Evolutionary conservation across 176 grass and related monocot genomes (phyloP).

Genomic region (Rhynchospora tenuis): DNA sequence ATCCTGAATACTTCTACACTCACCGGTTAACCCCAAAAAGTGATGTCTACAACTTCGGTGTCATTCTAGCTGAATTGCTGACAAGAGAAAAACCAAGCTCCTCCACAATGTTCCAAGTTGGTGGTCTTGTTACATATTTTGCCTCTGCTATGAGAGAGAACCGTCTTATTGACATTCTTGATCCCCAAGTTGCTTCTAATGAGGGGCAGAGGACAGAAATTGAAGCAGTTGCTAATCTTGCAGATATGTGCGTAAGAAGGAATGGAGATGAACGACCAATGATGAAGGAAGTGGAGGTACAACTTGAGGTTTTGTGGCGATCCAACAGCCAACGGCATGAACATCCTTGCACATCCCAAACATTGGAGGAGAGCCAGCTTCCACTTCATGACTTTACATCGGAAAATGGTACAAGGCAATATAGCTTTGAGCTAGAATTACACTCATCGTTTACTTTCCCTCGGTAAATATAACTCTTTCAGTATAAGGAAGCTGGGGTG

Average conservation of each 20-base stretch:
- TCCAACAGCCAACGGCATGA: neutral
- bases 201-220: neutral
- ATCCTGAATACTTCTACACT: slow-evolving; percentile 22
- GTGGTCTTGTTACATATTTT: slow-evolving; percentile 10
- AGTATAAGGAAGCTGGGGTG: no score
- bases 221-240: neutral
- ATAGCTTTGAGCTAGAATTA: no score
- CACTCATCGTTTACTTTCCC: no score
- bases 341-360: neutral
- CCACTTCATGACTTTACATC: no score
- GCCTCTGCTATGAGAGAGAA: neutral
- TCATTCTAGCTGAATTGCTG: slow-evolving; percentile 23
- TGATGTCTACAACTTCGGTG: slow-evolving; percentile 27
- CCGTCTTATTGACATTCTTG: slow-evolving; percentile 3
- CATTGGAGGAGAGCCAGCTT: neutral
- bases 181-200: neutral
- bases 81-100: slow-evolving; percentile 20
- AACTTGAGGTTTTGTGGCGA: slow-evolving; percentile 5
- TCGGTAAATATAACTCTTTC: no score
- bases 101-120: neutral
- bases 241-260: neutral
- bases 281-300: slow-evolving; percentile 18
- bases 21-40: slow-evolving; percentile 3
- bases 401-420: no score
- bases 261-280: slow-evolving; percentile 6